Evolutionary conservation across 164 flowering plant genomes (phyloP), one percentile per base, ranked within the genome.

Genomic region (Vitis rupestris): DNA sequence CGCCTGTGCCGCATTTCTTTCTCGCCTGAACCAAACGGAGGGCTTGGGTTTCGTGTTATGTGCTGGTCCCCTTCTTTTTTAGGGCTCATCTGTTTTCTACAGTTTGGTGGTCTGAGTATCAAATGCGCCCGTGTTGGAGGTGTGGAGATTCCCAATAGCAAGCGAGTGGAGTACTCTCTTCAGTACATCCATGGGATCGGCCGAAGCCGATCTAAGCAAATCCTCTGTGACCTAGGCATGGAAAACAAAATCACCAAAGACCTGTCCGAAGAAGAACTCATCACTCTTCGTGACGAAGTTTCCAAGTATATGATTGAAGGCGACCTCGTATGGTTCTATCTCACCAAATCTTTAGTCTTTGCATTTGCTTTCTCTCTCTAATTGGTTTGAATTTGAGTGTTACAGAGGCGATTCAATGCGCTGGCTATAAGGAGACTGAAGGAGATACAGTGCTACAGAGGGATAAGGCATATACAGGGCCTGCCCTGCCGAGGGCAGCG

Each of bases 401-500:
- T 79, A 27, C 85, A 95, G 99, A 90, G 94, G 85, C 86, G 97
- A 58, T 91, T 91, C 80, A 90, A 85, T 84, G 93, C 89, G 1
- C 79, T 89, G 1, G 74, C 74, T 4, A 95, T 95, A 67, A 81
- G 85, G 82, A 90, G 97, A 75, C 71, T 95, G 91, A 95, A 87
- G 84, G 98, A 95, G 73, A 91, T 95, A 65, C 94, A 88, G 71
- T 91, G 98, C 79, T 93, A 95, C 71, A 75, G 99, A 79, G 99
- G 99, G 14, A 63, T 84, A 2, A 69, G 98, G 70, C 99, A 95
- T 65, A 85, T 87, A 64, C 84, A 83, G 67, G 97, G 99, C 14
- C 76, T 95, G 82, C 99, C 99, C 1, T 91, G 98, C 74, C 80
- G 98, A 64, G 99, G 99, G 57, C 99, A 95, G 78, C 84, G 89